These are phyloP conservation scores for Pythium angustatum DNA, from an alignment of 352 stramenopile genomes.

Conservation along the genomic window DNA sequence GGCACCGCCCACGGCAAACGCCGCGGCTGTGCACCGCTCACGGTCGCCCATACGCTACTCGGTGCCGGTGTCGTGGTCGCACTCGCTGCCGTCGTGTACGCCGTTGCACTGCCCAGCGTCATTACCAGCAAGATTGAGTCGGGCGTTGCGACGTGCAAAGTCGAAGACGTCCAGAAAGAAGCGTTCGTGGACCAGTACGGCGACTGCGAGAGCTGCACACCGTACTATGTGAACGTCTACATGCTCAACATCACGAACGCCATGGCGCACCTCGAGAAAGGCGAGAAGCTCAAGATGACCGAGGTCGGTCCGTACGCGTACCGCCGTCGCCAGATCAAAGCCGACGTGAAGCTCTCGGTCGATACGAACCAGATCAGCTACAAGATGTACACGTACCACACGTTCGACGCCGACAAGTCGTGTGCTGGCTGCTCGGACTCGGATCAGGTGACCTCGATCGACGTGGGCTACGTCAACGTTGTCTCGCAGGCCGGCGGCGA, in stretches of 20 bases:
- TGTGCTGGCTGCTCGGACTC: constrained; percentile 57
- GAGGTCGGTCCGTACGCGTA: constrained; percentile 78
- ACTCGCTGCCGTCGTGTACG: constrained; percentile 54
- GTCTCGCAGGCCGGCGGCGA: constrained; percentile 64
- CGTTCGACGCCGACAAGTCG: constrained; percentile 45
- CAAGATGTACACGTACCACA: constrained; percentile 81
- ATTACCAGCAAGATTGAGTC: constrained; percentile 40
- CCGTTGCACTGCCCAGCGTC: constrained; percentile 51
- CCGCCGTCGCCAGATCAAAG: constrained; percentile 56
- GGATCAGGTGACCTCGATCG: constrained; percentile 58
- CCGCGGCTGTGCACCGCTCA: constrained; percentile 36
- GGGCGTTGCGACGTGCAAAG: constrained; percentile 48
- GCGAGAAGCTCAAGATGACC: constrained; percentile 55
- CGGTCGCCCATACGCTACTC: constrained; percentile 37
- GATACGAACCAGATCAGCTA: constrained; percentile 64
- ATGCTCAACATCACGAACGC: constrained; percentile 83
- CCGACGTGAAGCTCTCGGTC: constrained; percentile 55
- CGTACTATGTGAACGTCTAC: constrained; percentile 66
- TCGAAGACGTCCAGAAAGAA: constrained; percentile 39
- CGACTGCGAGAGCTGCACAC: constrained; percentile 76
- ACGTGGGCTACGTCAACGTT: constrained; percentile 72
- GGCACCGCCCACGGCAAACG: not conserved
- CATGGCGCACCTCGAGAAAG: constrained; percentile 50
- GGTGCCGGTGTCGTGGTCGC: constrained; percentile 39
- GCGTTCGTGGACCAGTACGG: constrained; percentile 58